Base-by-base conservation (phyloP, 2,329 filamentous ascomycete species). In the Elsinoe necatrix region DNA sequence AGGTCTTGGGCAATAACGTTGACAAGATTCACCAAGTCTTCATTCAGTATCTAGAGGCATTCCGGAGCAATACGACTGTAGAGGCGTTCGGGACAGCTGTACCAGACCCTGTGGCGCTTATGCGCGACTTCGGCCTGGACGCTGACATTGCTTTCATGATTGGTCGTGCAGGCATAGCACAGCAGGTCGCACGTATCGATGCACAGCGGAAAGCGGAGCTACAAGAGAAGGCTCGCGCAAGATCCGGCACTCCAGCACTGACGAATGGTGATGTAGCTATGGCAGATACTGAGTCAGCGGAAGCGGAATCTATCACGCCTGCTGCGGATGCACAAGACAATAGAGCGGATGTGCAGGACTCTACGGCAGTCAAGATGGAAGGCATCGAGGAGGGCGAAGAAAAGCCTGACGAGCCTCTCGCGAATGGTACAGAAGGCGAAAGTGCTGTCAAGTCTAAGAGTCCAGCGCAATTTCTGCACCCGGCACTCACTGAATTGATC, bases 1-100 rank as follows among this genome's bases (percentile, higher is more conserved):
- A 98, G 69, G 85, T 91, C 42, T 74, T 97, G 11, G 87, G 89
- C 2, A 89, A 89, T 54, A 84, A 95, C 62, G 81, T 95, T 54
- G 93, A 98, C 67, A 91, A 95, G 68, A 86, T 95, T 18, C 89
- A 95, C 63, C 82, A 87, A 59, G 85, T 91, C 7, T 78, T 97
- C 21, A 80, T 83, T 21, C 91, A 96, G 65, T 98, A 95, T 66
- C 78, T 97, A 16, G 93, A 97, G 65, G 80, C 96, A 5, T 78
- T 98, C 29, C 86, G 87, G 67, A 87, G 82, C 67, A 95, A 90
- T 65, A 73, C 96, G 27, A 78, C 84, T 0, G 77, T 83, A 0
- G 81, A 85, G 35, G 82, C 91, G 18, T 97, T 96, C 60, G 87
- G 95, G 65, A 73, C 76, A 1, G 79, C 86, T 16, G 84, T 97